phyloP scores from a whole-genome alignment of 768 basidiomycete genomes.

The Leucosporidium yakuticum region DNA sequence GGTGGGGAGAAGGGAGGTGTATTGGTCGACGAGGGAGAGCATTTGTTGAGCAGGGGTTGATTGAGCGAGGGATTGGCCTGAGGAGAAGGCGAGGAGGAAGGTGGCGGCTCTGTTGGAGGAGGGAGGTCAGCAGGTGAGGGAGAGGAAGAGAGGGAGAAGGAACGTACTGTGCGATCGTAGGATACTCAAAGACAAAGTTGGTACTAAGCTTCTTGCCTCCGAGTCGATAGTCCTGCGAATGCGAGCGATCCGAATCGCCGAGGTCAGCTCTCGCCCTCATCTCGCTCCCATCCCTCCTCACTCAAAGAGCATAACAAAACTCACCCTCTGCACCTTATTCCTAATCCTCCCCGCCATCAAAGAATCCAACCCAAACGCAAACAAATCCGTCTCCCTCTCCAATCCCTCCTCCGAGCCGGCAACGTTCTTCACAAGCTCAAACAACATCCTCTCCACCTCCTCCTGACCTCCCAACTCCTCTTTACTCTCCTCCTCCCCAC shows the following conservation, averaged over 20 bases:
- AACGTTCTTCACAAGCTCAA: not conserved
- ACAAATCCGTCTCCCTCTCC: conserved; percentile 43
- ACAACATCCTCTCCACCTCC: too few species aligned
- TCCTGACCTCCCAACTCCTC: too few species aligned
- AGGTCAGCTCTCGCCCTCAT: too few species aligned
- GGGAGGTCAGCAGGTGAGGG: too few species aligned
- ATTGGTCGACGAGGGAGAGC: conserved; percentile 51
- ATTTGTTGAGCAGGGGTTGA: conserved; percentile 46
- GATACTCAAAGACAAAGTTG: conserved; percentile 54
- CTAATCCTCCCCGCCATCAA: conserved; percentile 53
- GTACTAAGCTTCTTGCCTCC: conserved; percentile 43
- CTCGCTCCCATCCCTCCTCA: too few species aligned
- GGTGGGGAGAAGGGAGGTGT: conserved; percentile 16
- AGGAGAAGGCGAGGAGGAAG: conserved; percentile 45
- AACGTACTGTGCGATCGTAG: conserved; percentile 35
- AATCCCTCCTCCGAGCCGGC: conserved; percentile 36
- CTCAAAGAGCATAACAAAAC: not conserved
- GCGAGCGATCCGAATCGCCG: conserved; percentile 13
- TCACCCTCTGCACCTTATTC: conserved; percentile 46
- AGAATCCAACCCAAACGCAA: conserved; percentile 54
- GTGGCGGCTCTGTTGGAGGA: conserved; percentile 46
- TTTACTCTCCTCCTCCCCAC: too few species aligned
- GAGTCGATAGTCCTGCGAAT: conserved; percentile 44
- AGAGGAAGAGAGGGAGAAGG: not conserved
- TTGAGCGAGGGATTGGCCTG: conserved; percentile 39